Conservation (phyloP, 75 land plant species). For the Picea sitchensis region DNA sequence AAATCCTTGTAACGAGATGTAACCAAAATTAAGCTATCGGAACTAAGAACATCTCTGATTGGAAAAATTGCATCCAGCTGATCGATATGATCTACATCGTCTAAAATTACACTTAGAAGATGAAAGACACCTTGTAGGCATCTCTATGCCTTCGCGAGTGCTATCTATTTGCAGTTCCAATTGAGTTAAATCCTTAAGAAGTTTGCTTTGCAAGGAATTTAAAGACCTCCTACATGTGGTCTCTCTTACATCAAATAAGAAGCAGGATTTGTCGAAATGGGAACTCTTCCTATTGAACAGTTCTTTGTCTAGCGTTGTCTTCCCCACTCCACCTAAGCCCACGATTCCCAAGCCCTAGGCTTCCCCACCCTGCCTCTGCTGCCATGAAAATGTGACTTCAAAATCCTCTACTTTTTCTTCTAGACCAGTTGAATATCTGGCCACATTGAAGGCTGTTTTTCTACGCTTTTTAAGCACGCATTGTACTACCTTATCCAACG, state of each 20-base stretch:
- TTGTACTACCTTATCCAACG: neutral
- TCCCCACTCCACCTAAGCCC: neutral
- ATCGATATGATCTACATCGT: conserved; percentile 4
- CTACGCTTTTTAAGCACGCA: neutral
- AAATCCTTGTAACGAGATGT: neutral
- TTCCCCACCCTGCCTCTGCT: neutral
- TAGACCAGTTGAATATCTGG: neutral
- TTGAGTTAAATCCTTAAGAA: neutral
- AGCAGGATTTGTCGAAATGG: neutral
- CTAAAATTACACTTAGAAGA: neutral
- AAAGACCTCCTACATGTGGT: neutral
- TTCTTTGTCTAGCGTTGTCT: conserved; percentile 1
- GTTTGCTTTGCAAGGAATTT: neutral
- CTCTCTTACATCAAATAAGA: conserved; percentile 5
- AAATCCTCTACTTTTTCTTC: neutral
- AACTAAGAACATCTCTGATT: neutral
- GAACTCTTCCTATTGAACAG: neutral
- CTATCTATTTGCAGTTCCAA: neutral
- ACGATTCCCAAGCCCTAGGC: neutral
- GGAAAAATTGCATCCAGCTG: conserved; percentile 3
- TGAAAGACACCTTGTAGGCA: neutral
- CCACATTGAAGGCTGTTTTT: neutral
- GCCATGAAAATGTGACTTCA: neutral
- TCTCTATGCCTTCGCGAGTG: neutral
- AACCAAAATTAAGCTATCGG: neutral